Base-by-base conservation (phyloP, 1,139 yeast species). In the Suhomyces guaymorum region DNA sequence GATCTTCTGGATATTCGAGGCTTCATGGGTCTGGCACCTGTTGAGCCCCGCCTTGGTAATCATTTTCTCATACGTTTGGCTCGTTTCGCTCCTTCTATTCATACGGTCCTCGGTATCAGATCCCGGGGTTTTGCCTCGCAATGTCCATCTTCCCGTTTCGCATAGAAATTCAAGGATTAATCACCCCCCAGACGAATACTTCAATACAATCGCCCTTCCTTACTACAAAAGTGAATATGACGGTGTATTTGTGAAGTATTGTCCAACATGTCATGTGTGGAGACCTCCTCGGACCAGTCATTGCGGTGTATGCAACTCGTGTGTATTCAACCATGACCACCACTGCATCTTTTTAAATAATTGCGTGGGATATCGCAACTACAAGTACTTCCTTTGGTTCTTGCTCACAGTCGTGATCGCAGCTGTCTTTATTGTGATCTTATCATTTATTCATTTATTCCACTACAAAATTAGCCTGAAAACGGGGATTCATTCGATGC, bases 51-150 rank as follows among this genome's bases (percentile, higher is more conserved):
- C 79, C 0, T 54, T 75, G 10, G 82, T 80, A 6, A 62, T 84
- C 0, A 37, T 80, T 2, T 80, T 80, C 46, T 58, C 73, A 12
- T 86, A 85, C 51, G 49, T 74, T 22, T 81, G 85, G 83, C 28
- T 67, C 3, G 48, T 78, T 28, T 54, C 78, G 1, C 13, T 76
- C 1, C 35, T 57, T 5, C 71, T 78, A 34, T 79, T 79, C 44
- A 41, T 80, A 5, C 70, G 63, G 41, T 80, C 83, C 0, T 69
- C 84, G 0, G 64, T 78, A 1, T 59, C 74, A 8, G 95, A 86
- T 49, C 87, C 95, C 0, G 95, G 95, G 1, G 60, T 71, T 2
- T 52, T 83, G n/a, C 90, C 95, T 1, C 63, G 80, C 39, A 82
- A 83, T 51, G 55, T 82, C 5, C 94, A 86, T 47, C 30, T 80